These are phyloP conservation scores for Russula brevipes DNA, from an alignment of 768 basidiomycete genomes.

Conservation along the genomic window DNA sequence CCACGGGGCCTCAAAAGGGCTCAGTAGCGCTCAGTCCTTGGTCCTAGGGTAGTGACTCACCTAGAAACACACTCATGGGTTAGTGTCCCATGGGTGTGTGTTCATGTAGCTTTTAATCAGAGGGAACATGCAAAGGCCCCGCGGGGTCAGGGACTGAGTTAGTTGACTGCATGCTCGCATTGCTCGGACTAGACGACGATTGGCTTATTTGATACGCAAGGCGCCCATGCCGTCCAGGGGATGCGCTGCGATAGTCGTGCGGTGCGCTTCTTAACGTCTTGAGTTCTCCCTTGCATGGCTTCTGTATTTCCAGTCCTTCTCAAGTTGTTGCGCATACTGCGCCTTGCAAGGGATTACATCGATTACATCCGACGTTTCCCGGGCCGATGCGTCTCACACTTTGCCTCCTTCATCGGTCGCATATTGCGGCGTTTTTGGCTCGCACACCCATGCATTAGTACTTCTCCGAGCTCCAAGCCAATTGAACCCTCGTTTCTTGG, in stretches of 20 bases:
- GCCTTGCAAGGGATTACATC: neutral
- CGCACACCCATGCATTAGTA: neutral
- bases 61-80: no score
- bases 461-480: neutral
- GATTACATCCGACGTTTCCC: neutral
- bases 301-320: conserved; percentile 6
- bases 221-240: neutral
- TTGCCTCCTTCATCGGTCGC: conserved; percentile 8
- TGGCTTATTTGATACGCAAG: no score
- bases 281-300: neutral
- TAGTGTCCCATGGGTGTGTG: no score
- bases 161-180: no score
- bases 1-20: no score
- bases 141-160: no score
- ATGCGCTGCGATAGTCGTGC: neutral
- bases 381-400: neutral
- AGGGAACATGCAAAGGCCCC: no score
- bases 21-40: no score
- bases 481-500: neutral
- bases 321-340: neutral
- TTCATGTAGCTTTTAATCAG: no score
- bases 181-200: no score
- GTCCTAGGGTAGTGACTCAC: no score
- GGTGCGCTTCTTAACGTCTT: no score
- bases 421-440: neutral